phyloP scores from a whole-genome alignment of 2,329 filamentous ascomycete species.

The Aspergillus puulaauensis region DNA sequence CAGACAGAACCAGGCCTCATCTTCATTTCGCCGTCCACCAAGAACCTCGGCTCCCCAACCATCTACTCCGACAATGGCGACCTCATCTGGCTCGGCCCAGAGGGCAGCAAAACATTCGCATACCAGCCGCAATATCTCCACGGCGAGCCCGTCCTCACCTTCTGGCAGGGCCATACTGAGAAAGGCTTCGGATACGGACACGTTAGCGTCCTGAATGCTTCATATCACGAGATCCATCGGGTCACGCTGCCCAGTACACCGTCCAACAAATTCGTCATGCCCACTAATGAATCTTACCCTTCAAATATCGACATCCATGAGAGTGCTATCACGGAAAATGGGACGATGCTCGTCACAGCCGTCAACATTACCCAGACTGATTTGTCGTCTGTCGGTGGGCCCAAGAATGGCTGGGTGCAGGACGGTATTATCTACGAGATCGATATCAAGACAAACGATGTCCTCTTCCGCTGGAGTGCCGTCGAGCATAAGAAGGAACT shows the following conservation, averaged over 20 bases:
- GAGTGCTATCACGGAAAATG: slow-evolving; percentile 19
- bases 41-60: background rate
- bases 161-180: slow-evolving; percentile 22
- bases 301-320: slow-evolving; percentile 29
- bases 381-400: slow-evolving; percentile 21
- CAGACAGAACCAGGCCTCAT: background rate
- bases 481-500: slow-evolving; percentile 22
- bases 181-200: slow-evolving; percentile 20
- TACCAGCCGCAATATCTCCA: slow-evolving; percentile 20
- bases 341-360: slow-evolving; percentile 23
- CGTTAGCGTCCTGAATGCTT: slow-evolving; percentile 18
- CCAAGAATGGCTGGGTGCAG: slow-evolving; percentile 24
- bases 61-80: slow-evolving; percentile 20
- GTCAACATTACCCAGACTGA: slow-evolving; percentile 24
- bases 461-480: slow-evolving; percentile 27
- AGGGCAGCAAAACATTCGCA: slow-evolving; percentile 13
- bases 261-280: slow-evolving; percentile 13
- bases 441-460: slow-evolving; percentile 25
- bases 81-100: slow-evolving; percentile 26
- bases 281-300: slow-evolving; percentile 4
- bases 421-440: slow-evolving; percentile 30
- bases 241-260: slow-evolving; percentile 15
- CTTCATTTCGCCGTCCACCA: background rate
- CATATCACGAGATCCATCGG: slow-evolving; percentile 21
- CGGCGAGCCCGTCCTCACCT: slow-evolving; percentile 24